Evolutionary conservation across 805 yeast species (phyloP).

Genomic region (Limtongia smithiae): DNA sequence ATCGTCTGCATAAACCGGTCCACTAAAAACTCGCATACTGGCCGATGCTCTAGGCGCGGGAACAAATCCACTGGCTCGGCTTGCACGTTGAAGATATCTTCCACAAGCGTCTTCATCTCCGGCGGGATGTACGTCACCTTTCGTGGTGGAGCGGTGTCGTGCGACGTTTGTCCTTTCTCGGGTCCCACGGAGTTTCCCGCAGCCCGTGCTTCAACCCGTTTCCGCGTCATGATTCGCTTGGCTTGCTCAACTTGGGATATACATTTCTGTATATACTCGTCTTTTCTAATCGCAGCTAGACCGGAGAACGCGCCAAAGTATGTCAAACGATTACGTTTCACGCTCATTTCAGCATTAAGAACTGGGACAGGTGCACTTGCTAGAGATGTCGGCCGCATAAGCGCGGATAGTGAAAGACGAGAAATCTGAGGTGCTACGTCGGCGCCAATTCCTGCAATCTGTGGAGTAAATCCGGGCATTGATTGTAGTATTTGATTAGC

Average conservation of each 20-base stretch:
- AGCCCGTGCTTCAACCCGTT: neutral
- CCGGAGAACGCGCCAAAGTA: constrained; percentile 23
- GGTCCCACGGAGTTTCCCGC: constrained; percentile 1
- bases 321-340: constrained; percentile 17
- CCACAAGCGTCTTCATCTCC: constrained; percentile 4
- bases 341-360: constrained; percentile 19
- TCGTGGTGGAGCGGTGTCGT: constrained; percentile 10
- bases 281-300: constrained; percentile 17
- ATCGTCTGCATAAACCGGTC: constrained; percentile 25
- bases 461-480: too few relatives aligned
- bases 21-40: constrained; percentile 27
- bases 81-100: constrained; percentile 7
- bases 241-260: constrained; percentile 12
- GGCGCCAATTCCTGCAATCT: too few relatives aligned
- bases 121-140: constrained; percentile 6
- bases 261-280: constrained; percentile 16
- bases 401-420: too few relatives aligned
- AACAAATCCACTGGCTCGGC: constrained; percentile 15
- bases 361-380: too few relatives aligned
- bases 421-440: too few relatives aligned
- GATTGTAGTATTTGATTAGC: too few relatives aligned
- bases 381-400: too few relatives aligned
- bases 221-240: constrained; percentile 1
- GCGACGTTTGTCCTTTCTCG: constrained; percentile 9
- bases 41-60: constrained; percentile 29